Base-by-base conservation (phyloP, 176 grass and related monocot genomes). In the Oryza meridionalis region DNA sequence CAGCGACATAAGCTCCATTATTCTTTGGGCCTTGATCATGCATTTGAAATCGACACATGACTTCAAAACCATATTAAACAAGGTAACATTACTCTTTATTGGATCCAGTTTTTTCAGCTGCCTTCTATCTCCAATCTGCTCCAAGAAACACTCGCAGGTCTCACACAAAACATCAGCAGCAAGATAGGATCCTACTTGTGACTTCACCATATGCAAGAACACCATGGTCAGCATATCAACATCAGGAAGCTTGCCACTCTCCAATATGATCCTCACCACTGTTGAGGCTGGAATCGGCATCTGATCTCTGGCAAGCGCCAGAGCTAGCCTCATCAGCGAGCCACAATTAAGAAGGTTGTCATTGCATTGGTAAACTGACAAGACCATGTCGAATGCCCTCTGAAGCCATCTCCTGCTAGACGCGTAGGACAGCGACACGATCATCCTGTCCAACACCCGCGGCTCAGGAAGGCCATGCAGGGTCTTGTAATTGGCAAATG, bases 21-120 rank as follows among this genome's bases (percentile, higher is more conserved):
- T 82, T 84, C 84, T 85, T 84, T 86, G 79, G 77, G 91, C 84
- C 83, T 90, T 98, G 59, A 98, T 87, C 42, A 80, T 87, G 85
- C 80, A 98, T 79, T 82, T 82, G 72, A 88, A 95, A 25, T 77
- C 88, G 64, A 91, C 84, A 77, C 87, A 98, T 43, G 92, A 88
- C 73, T 93, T 73, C 79, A 98, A 84, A 79, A 98, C 91, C 80
- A 93, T 86, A 79, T 98, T 98, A 65, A 98, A 95, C 40, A 93
- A 70, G 7, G 80, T 90, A 31, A 79, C 69, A 76, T 82, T 95
- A 50, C 80, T 90, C 77, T 93, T 98, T 63, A 75, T 63, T 67
- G 55, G 82, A 78, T 87, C 74, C 61, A 95, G 44, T 22, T 84
- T 88, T 49, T 90, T 89, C 46, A 62, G 46, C 16, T 87, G 85